Base-by-base conservation (phyloP, 306 rosid genomes). In the Erythrophleum fordii region DNA sequence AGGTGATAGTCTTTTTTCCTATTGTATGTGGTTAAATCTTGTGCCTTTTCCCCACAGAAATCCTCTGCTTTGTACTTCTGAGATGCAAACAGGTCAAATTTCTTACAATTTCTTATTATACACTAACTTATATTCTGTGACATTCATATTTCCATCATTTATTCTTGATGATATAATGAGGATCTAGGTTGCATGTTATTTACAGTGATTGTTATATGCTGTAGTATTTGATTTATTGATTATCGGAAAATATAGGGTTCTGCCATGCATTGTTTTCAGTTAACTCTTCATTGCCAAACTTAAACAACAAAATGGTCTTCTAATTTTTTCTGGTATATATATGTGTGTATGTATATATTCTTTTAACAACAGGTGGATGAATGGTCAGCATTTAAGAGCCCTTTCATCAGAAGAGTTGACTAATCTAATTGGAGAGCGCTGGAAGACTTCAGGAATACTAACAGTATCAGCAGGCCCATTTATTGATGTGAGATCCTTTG, bases 371-470 rank as follows among this genome's bases (percentile, higher is more conserved):
- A 93, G 98, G 88, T 95, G 99, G 97, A 95, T 95, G 99, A 95
- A 95, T 86, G 99, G 99, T 85, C 97, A 95, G 72, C 89, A 93
- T 79, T 88, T 95, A 73, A 87, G 93, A 86, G 93, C 86, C 58
- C 91, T 90, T 46, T 91, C 96, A 23, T 87, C 90, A 0, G 90
- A 87, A 69, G 93, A 88, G 81, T 76, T 90, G 81, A 89, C 82
- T 85, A 90, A 89, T 75, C 86, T 90, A 79, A 82, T 95, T 77
- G 98, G 89, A 56, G 90, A 89, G 46, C 94, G 59, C 35, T 95
- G 98, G 99, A 93, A 87, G 82, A 81, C 85, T 53, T 80, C 89
- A 16, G 89, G 92, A 83, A 34, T 92, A 78, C 96, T 95, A 73
- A 83, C 82, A 29, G 83, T 83, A 55, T 86, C 96, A 44, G 78